Conservation (phyloP, 2,329 filamentous ascomycete species). For the Alternaria burnsii region DNA sequence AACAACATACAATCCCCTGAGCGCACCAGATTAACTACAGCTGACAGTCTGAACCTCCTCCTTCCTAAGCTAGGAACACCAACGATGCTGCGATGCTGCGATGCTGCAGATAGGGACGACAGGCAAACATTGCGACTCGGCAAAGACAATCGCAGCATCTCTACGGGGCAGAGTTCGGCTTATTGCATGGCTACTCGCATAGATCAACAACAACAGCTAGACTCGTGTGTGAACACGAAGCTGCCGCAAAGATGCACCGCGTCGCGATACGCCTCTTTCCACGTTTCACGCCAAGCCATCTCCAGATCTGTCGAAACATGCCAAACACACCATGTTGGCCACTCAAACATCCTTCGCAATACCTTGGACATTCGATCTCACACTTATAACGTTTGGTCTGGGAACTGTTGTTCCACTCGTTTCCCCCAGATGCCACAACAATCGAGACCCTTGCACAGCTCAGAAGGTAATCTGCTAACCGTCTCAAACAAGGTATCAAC, state of each 20-base stretch:
- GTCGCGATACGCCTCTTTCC: neutral
- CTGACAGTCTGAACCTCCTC: neutral
- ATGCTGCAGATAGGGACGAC: neutral
- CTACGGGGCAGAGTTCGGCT: neutral
- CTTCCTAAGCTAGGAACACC: neutral
- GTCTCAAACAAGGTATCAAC: neutral
- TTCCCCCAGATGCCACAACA: neutral
- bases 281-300: constrained; percentile 9
- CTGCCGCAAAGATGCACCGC: neutral
- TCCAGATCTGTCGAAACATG: constrained; percentile 3
- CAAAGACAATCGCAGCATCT: neutral
- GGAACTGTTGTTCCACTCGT: neutral
- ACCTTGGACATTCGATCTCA: neutral
- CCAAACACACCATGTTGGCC: constrained; percentile 3
- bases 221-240: neutral
- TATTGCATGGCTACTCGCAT: neutral
- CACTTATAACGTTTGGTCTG: neutral
- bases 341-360: neutral
- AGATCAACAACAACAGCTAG: neutral
- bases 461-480: neutral
- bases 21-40: neutral
- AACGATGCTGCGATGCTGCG: too few relatives aligned
- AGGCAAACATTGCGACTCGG: neutral
- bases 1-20: neutral
- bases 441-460: neutral